These are phyloP conservation scores for Trichoderma endophyticum DNA, from an alignment of 2,329 filamentous ascomycete genomes.

Conservation along the genomic window DNA sequence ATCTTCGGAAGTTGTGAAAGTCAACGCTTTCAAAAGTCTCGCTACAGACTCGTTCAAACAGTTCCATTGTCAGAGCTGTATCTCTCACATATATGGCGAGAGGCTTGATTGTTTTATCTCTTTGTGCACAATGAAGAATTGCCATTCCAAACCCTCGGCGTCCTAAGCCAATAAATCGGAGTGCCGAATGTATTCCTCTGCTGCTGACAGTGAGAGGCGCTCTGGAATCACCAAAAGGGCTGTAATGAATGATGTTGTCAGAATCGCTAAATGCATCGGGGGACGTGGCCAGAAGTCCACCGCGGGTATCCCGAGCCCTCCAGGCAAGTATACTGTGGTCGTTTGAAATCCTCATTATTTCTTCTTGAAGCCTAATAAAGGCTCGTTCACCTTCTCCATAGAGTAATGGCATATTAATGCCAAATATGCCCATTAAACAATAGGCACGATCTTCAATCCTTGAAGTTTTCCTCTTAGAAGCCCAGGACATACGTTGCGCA, in stretches of 20 bases:
- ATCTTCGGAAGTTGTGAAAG: not conserved
- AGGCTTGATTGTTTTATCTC: not conserved
- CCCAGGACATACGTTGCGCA: constrained; percentile 28
- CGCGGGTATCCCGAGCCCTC: not conserved
- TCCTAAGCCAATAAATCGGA: not conserved
- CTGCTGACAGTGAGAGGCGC: not conserved
- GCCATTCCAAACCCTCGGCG: not conserved
- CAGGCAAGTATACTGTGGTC: constrained; percentile 2
- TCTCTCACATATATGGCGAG: not conserved
- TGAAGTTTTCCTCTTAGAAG: constrained; percentile 25
- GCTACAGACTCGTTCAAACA: not conserved
- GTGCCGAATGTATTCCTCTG: not conserved
- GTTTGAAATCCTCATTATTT: not conserved
- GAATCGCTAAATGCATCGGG: not conserved
- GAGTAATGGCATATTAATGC: constrained; percentile 30
- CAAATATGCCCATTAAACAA: constrained; percentile 30
- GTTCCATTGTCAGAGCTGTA: not conserved
- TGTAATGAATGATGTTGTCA: not conserved
- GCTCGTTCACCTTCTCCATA: constrained; percentile 30
- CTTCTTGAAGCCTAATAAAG: constrained; percentile 22
- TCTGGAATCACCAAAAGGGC: not conserved
- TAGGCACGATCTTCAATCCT: constrained; percentile 30
- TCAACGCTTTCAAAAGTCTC: not conserved
- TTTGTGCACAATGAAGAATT: not conserved
- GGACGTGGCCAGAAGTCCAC: not conserved